Evolutionary conservation across 2,329 filamentous ascomycete genomes (phyloP).

Genomic region (Claviceps africana): DNA sequence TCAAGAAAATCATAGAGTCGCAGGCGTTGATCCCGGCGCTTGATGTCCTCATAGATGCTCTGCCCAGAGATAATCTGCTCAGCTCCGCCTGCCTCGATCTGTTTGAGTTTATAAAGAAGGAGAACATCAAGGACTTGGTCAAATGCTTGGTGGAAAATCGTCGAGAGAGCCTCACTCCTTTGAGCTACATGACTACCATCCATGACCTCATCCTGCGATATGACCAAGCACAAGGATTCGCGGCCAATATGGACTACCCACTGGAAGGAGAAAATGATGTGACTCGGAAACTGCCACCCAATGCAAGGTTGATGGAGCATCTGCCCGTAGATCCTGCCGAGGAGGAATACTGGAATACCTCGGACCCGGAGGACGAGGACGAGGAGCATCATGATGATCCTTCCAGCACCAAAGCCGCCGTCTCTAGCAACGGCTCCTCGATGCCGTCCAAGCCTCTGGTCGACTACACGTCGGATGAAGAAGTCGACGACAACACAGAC

Average conservation of each 20-base stretch:
- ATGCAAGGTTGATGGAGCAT: slow-evolving; percentile 57
- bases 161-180: slow-evolving; percentile 57
- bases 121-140: slow-evolving; percentile 67
- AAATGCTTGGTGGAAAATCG: slow-evolving; percentile 75
- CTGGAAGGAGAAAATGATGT: slow-evolving; percentile 54
- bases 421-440: slow-evolving; percentile 44
- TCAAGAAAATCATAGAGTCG: slow-evolving; percentile 69
- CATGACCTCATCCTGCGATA: slow-evolving; percentile 60
- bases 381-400: slow-evolving; percentile 19
- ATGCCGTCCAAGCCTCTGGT: slow-evolving; percentile 63
- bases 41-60: slow-evolving; percentile 67
- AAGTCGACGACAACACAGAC: slow-evolving; percentile 46
- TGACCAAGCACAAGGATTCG: slow-evolving; percentile 62
- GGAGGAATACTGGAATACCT: slow-evolving; percentile 87
- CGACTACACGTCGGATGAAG: slow-evolving; percentile 86
- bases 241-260: slow-evolving; percentile 54
- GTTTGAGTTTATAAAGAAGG: slow-evolving; percentile 78
- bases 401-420: slow-evolving; percentile 16
- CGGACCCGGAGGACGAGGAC: slow-evolving; percentile 72
- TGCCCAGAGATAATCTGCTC: slow-evolving; percentile 84
- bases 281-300: slow-evolving; percentile 27
- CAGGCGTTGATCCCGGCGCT: slow-evolving; percentile 73
- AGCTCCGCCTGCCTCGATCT: slow-evolving; percentile 90
- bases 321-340: slow-evolving; percentile 60
- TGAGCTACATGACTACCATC: slow-evolving; percentile 80